phyloP scores from a whole-genome alignment of 495 filamentous ascomycete genomes.

The Podospora fimiseda region DNA sequence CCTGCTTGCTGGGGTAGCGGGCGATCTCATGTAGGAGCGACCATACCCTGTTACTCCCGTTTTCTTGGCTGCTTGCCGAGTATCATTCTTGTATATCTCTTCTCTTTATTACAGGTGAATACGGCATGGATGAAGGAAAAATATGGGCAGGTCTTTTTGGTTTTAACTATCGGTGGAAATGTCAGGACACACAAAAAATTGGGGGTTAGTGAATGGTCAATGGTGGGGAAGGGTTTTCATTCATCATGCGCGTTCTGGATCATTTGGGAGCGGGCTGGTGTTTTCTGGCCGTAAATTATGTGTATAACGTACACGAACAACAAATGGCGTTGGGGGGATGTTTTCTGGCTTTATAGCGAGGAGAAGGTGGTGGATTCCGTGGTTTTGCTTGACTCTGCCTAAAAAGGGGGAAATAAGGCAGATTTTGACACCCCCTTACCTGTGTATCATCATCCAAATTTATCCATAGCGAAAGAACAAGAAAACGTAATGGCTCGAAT shows the following conservation, averaged over 20 bases:
- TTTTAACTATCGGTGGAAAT: too few species aligned
- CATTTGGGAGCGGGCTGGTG: too few species aligned
- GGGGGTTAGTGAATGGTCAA: too few species aligned
- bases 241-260: too few species aligned
- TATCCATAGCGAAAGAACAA: too few species aligned
- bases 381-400: neutral
- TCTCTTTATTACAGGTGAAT: slow-evolving; percentile 1
- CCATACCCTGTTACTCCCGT: neutral
- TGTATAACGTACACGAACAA: neutral
- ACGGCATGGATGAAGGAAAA: neutral
- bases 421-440: neutral
- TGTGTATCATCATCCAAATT: neutral
- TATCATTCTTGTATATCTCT: slow-evolving; percentile 4
- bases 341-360: neutral
- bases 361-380: neutral
- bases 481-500: neutral
- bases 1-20: slow-evolving; percentile 91
- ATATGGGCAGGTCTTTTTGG: neutral
- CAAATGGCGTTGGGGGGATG: neutral
- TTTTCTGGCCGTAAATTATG: too few species aligned
- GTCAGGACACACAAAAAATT: too few species aligned
- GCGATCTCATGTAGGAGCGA: slow-evolving; percentile 52
- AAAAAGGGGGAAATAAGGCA: neutral
- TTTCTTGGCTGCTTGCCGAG: neutral
- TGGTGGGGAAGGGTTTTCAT: too few species aligned